Conservation (phyloP, 2,329 filamentous ascomycete genomes). For the Escovopsis sp. region DNA sequence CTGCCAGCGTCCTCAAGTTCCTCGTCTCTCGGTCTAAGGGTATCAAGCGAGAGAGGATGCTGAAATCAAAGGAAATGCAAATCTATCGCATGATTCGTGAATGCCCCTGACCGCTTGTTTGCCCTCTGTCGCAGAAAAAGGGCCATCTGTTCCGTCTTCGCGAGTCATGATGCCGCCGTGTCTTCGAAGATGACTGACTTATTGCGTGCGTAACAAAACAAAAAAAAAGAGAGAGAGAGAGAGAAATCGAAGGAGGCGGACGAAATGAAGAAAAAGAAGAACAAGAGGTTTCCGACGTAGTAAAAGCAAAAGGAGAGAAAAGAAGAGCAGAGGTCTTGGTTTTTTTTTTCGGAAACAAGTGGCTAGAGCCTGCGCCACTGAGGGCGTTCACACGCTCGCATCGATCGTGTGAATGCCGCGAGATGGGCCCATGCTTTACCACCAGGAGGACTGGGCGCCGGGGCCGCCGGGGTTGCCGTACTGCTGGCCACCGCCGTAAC, state of each 20-base stretch:
- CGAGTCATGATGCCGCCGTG: constrained; percentile 28
- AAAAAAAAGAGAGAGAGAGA: constrained; percentile 12
- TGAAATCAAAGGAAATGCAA: constrained; percentile 28
- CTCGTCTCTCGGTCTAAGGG: constrained; percentile 28
- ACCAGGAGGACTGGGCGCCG: constrained; percentile 55
- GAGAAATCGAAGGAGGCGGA: constrained; percentile 9
- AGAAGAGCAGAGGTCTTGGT: too few relatives aligned
- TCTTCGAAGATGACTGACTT: constrained; percentile 16
- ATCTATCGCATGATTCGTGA: constrained; percentile 29
- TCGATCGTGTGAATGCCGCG: constrained; percentile 3
- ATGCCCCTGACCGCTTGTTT: constrained; percentile 24
- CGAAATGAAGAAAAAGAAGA: constrained; percentile 9
- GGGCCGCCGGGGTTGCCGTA: constrained; percentile 56
- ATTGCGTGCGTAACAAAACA: constrained; percentile 15
- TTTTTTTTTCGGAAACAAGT: too few relatives aligned
- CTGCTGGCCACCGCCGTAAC: constrained; percentile 23
- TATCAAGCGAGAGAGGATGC: constrained; percentile 27
- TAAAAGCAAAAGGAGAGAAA: constrained; percentile 11
- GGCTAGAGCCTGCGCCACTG: constrained; percentile 4
- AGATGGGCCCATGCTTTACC: constrained; percentile 26
- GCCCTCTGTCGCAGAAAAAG: constrained; percentile 18
- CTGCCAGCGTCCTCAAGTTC: constrained; percentile 23
- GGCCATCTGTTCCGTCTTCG: constrained; percentile 19
- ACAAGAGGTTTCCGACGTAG: constrained; percentile 8
- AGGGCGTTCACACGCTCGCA: constrained; percentile 6